Evolutionary conservation across 257 asterid genomes (phyloP).

Genomic region (Hygrophila difformis): DNA sequence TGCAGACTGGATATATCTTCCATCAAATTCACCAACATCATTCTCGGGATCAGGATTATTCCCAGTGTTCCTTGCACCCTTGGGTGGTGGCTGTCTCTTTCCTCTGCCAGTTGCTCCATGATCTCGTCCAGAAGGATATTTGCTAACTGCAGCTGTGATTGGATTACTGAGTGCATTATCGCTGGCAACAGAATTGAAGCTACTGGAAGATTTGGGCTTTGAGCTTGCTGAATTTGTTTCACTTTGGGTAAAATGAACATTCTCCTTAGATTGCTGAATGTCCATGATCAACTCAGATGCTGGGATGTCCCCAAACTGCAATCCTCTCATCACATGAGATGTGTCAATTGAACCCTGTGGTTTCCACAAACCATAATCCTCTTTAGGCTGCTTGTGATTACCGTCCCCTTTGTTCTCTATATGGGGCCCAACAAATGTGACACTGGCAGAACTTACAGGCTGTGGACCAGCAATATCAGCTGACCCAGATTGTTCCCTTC

Average conservation of each 20-base stretch:
- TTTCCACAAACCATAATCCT: slow-evolving; percentile 56
- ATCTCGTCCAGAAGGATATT: slow-evolving; percentile 36
- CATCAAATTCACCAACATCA: slow-evolving; percentile 31
- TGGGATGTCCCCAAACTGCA: slow-evolving; percentile 15
- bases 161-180: slow-evolving; percentile 16
- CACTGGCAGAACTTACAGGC: slow-evolving; percentile 24
- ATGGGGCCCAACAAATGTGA: slow-evolving; percentile 19
- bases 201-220: slow-evolving; percentile 23
- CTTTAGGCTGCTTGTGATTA: slow-evolving; percentile 42
- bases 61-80: slow-evolving; percentile 36
- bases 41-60: slow-evolving; percentile 31
- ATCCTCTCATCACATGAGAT: slow-evolving; percentile 24
- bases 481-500: slow-evolving; percentile 26
- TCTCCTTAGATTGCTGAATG: slow-evolving; percentile 21
- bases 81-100: slow-evolving; percentile 33
- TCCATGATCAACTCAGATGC: slow-evolving; percentile 31
- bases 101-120: slow-evolving; percentile 54
- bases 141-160: slow-evolving; percentile 19
- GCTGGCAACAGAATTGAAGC: slow-evolving; percentile 15
- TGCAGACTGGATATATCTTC: slow-evolving; percentile 23
- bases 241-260: slow-evolving; percentile 23
- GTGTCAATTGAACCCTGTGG: slow-evolving; percentile 43
- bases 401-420: slow-evolving; percentile 35
- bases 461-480: slow-evolving; percentile 22
- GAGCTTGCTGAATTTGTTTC: slow-evolving; percentile 22